Conservation (phyloP, 805 yeast genomes). For the Wickerhamomyces ciferrii region DNA sequence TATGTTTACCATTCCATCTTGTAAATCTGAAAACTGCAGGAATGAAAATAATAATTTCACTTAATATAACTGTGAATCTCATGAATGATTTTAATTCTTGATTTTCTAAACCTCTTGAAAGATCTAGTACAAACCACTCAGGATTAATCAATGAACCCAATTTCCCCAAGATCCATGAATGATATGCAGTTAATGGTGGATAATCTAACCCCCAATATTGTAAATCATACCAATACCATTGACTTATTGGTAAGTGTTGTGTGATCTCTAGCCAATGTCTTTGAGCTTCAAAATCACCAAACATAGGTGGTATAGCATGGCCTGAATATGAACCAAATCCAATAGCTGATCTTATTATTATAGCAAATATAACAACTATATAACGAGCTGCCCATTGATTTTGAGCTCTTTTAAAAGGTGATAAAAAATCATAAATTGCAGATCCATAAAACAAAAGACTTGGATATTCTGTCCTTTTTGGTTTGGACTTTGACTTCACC, state of each 20-base stretch:
- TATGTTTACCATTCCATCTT: constrained; percentile 61
- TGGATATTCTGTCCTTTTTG: constrained; percentile 6
- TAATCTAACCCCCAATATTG: constrained; percentile 96
- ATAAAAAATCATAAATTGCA: constrained; percentile 74
- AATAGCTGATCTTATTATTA: constrained; percentile 76
- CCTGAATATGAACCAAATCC: constrained; percentile 92
- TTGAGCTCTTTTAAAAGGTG: constrained; percentile 72
- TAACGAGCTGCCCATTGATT: constrained; percentile 91
- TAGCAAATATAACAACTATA: constrained; percentile 64
- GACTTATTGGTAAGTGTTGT: constrained; percentile 56
- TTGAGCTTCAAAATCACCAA: constrained; percentile 97
- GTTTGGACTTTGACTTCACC: not conserved
- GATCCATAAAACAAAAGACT: constrained; percentile 39
- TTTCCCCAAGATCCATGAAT: constrained; percentile 74
- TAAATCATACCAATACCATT: constrained; percentile 89
- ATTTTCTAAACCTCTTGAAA: constrained; percentile 72
- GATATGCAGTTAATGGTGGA: constrained; percentile 95
- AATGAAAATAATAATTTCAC: constrained; percentile 69
- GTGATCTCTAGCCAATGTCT: constrained; percentile 98
- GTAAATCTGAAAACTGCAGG: constrained; percentile 77
- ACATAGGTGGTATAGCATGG: constrained; percentile 61
- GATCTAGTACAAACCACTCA: constrained; percentile 69
- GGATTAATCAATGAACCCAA: constrained; percentile 62
- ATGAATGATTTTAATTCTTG: constrained; percentile 70
- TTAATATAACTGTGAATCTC: constrained; percentile 73